Percentiles rank a stretch among this genome's conserved stretches.
Conservation (phyloP, 257 asterid species). For the Lithospermum erythrorhizon region DNA sequence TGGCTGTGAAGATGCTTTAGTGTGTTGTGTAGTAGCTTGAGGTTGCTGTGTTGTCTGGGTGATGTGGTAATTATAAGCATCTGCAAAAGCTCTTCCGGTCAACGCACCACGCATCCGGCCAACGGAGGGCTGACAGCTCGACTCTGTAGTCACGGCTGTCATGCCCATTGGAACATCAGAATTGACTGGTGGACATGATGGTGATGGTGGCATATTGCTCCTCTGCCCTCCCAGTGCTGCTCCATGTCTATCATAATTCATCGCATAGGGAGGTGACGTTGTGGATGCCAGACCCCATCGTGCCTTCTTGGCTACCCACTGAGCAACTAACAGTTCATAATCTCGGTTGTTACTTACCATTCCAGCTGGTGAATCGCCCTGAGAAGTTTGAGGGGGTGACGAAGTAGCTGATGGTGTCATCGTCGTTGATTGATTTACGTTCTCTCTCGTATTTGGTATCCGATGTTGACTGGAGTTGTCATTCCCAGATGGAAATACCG, state of each 20-base stretch:
- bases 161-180: constrained; percentile 14
- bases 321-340: constrained; percentile 22
- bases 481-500: constrained; percentile 16
- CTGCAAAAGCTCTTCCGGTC: constrained; percentile 15
- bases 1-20: constrained; percentile 2
- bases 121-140: constrained; percentile 19
- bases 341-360: constrained; percentile 23
- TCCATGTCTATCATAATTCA: constrained; percentile 15
- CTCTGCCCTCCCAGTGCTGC: constrained; percentile 23
- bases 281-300: constrained; percentile 21
- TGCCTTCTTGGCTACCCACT: constrained; percentile 28
- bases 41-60: background rate
- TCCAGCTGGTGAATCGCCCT: constrained; percentile 18
- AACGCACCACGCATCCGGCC: constrained; percentile 25
- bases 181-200: constrained; percentile 22
- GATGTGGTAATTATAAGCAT: constrained; percentile 7
- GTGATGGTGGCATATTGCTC: constrained; percentile 19
- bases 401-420: no score
- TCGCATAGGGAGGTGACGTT: constrained; percentile 20
- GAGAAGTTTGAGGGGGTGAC: constrained; percentile 18
- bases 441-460: no score
- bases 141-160: constrained; percentile 9
- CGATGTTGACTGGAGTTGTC: background rate
- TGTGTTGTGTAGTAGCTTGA: background rate
- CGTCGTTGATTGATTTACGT: no score